A percentile compares a stretch with the other conserved stretches of the same genome.
These are phyloP conservation scores for Kandelia obovata DNA, from an alignment of 345 rosid species.

Conservation along the genomic window DNA sequence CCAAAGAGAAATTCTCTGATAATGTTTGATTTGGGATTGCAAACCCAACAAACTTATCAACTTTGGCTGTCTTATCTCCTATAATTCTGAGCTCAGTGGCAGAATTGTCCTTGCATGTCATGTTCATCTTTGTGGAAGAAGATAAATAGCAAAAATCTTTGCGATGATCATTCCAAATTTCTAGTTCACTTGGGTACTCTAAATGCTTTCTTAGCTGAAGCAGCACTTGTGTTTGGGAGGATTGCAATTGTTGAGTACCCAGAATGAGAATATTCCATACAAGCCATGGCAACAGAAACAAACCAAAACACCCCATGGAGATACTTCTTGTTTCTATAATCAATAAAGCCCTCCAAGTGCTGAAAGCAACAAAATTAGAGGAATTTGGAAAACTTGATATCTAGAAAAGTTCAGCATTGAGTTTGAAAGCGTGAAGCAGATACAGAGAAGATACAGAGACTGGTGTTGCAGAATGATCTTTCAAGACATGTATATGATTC, in stretches of 20 bases:
- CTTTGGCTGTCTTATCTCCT: slow-evolving; percentile 47
- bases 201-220: slow-evolving; percentile 70
- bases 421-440: slow-evolving; percentile 4
- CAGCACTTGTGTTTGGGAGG: slow-evolving; percentile 71
- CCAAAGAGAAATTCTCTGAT: slow-evolving; percentile 58
- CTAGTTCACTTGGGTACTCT: slow-evolving; percentile 63
- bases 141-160: slow-evolving; percentile 51
- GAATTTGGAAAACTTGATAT: background rate
- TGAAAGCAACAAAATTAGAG: slow-evolving; percentile 3
- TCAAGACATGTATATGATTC: background rate
- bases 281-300: slow-evolving; percentile 36
- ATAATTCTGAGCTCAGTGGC: slow-evolving; percentile 48
- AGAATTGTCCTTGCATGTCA: slow-evolving; percentile 55
- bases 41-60: slow-evolving; percentile 39
- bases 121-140: slow-evolving; percentile 43
- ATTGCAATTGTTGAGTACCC: slow-evolving; percentile 58
- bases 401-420: background rate
- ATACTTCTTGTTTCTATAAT: slow-evolving; percentile 2
- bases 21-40: slow-evolving; percentile 43
- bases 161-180: slow-evolving; percentile 52
- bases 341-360: slow-evolving; percentile 1
- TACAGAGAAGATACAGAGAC: background rate
- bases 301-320: slow-evolving; percentile 39
- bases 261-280: slow-evolving; percentile 44
- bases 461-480: background rate